phyloP scores from a whole-genome alignment of 2,329 filamentous ascomycete species.

The Trichoderma arundinaceum region DNA sequence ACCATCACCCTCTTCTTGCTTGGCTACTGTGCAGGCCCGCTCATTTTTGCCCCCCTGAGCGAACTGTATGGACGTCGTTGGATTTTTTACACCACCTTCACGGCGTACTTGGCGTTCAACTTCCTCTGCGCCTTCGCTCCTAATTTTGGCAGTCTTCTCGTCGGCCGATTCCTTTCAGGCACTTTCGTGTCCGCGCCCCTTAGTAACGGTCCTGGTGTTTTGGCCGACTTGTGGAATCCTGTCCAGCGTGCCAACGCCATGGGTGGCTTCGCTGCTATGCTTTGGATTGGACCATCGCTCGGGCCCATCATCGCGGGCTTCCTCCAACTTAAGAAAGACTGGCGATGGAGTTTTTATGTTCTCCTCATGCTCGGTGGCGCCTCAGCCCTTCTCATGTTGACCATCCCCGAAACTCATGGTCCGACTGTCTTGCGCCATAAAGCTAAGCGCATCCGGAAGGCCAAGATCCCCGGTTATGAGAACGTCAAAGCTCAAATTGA shows the following conservation, averaged over 20 bases:
- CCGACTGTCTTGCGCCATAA: conserved; percentile 59
- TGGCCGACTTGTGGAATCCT: conserved; percentile 60
- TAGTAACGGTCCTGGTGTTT: conserved; percentile 56
- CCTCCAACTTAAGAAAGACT: conserved; percentile 59
- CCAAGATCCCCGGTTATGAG: conserved; percentile 58
- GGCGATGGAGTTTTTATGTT: conserved; percentile 60
- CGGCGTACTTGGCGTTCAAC: conserved; percentile 56
- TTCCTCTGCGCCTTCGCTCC: conserved; percentile 61
- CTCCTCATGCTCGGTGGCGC: conserved; percentile 51
- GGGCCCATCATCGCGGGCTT: conserved; percentile 63
- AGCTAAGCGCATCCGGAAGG: conserved; percentile 56
- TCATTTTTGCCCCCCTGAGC: conserved; percentile 62
- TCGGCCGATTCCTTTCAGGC: conserved; percentile 61
- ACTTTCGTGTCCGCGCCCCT: conserved; percentile 59
- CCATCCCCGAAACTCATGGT: conserved; percentile 63
- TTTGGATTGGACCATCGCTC: conserved; percentile 59
- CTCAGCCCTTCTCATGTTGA: conserved; percentile 55
- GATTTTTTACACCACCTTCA: conserved; percentile 59
- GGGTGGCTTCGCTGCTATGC: conserved; percentile 59
- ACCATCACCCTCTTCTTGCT: conserved; percentile 61
- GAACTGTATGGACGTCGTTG: conserved; percentile 63
- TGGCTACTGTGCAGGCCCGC: conserved; percentile 62
- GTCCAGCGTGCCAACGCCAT: conserved; percentile 59
- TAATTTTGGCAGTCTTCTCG: conserved; percentile 58
- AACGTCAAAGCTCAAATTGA: conserved; percentile 57